phyloP scores from a whole-genome alignment of 495 filamentous ascomycete species.

The Aspergillus ostianus region DNA sequence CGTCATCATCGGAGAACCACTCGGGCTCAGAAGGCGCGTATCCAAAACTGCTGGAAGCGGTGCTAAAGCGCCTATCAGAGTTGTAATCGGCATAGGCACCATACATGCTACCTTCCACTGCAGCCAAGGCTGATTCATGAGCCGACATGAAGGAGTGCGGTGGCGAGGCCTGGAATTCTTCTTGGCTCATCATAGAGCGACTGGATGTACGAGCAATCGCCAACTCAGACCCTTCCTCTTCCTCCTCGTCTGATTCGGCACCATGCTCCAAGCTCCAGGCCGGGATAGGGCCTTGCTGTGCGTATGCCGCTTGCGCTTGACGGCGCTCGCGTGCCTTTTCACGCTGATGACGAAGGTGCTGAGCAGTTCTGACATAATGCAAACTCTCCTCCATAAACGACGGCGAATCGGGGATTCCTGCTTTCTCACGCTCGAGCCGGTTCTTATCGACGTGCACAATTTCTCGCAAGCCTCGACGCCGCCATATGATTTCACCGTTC shows the following conservation, averaged over 20 bases:
- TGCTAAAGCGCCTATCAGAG: conserved; percentile 48
- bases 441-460: conserved; percentile 79
- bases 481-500: conserved; percentile 90
- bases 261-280: conserved; percentile 82
- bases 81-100: conserved; percentile 62
- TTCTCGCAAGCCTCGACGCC: conserved; percentile 75
- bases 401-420: conserved; percentile 54
- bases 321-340: conserved; percentile 55
- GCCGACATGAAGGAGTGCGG: conserved; percentile 45
- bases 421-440: conserved; percentile 69
- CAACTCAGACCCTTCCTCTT: conserved; percentile 43
- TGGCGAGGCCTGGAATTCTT: conserved; percentile 38
- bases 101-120: conserved; percentile 75
- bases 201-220: conserved; percentile 34
- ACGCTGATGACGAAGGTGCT: conserved; percentile 54
- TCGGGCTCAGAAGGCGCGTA: conserved; percentile 58
- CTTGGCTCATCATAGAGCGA: conserved; percentile 28
- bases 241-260: conserved; percentile 59
- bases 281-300: conserved; percentile 43
- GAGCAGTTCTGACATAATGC: conserved; percentile 55
- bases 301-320: conserved; percentile 48
- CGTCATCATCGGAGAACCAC: conserved; percentile 60
- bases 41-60: conserved; percentile 47
- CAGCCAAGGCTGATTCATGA: conserved; percentile 47
- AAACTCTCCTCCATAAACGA: conserved; percentile 59